Evolutionary conservation across 345 rosid species (phyloP), one percentile per base, ranked within the genome.

Genomic region (Schrenkiella parvula): DNA sequence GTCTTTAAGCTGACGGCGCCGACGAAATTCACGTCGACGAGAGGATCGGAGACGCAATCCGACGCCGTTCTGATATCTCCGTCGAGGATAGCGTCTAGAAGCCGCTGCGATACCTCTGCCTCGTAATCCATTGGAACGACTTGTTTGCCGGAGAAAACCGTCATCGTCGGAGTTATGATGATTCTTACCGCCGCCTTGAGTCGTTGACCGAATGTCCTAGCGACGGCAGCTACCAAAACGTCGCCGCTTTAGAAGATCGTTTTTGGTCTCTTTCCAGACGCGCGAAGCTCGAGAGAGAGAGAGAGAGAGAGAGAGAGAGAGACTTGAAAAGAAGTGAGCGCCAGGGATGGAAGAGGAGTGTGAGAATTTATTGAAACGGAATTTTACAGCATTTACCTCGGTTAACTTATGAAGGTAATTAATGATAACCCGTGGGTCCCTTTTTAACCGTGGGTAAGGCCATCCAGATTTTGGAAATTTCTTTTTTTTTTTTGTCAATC

Each of bases 101-200:
- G 97, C 18, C 89, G 88, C 79, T 88, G 98, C 10, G 98, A 95
- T 0, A 82, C 87, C 70, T 88, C 99, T 1, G 82, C 87, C 80
- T 87, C 96, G 86, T 82, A 91, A 80, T 89, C 89, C 35, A 95
- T 81, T 44, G 98, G 99, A 38, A 95, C 97, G 59, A 91, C 91
- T 86, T 95, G 98, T 83, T 74, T 84, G 47, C 86, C 89, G 71
- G 92, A 83, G 84, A 91, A 91, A 53, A 89, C 89, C 67, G 92
- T 87, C 98, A 91, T 91, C 41, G 41, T 47, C 56, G 62, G 66
- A 51, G 38, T 34, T 12, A 53, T 54, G 55, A 0, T 6, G 52
- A 63, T 62, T 46, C 13, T 35, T 8, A 25, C 28, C 34, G 68
- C 39, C 66, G 68, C 63, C 65, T 39, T 15, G 19, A 29, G 31